Evolutionary conservation across 169 alveolate species (phyloP).

Genomic region (Theileria luwenshuni): DNA sequence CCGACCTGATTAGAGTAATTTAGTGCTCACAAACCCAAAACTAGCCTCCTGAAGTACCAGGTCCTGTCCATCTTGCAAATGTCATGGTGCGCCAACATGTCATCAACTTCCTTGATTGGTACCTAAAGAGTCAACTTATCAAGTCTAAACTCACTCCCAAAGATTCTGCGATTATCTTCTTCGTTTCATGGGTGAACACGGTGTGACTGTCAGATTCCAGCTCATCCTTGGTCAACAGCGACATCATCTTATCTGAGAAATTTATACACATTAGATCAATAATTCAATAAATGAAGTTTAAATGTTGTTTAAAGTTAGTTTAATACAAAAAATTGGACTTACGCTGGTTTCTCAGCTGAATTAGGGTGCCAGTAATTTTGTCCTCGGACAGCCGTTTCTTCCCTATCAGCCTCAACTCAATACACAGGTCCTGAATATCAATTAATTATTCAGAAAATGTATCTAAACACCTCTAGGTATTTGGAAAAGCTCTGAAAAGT

Average conservation of each 20-base stretch:
- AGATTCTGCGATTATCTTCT: conserved; percentile 67
- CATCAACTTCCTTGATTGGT: conserved; percentile 73
- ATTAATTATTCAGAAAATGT: background rate
- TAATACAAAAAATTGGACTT: no score
- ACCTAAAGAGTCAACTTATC: conserved; percentile 15
- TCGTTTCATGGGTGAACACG: conserved; percentile 72
- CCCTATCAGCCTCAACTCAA: conserved; percentile 50
- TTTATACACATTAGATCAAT: no score
- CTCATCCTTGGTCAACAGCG: conserved; percentile 70
- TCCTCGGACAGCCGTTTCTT: conserved; percentile 60
- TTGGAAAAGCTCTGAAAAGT: conserved; percentile 56
- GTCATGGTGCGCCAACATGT: conserved; percentile 72
- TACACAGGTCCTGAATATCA: conserved; percentile 41
- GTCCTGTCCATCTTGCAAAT: conserved; percentile 76
- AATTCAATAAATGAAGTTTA: no score
- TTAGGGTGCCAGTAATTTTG: conserved; percentile 47
- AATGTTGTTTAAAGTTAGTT: no score
- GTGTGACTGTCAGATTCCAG: conserved; percentile 69
- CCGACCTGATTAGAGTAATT: conserved; percentile 16
- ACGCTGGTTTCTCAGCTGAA: conserved; percentile 59
- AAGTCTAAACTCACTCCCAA: conserved; percentile 7
- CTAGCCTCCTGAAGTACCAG: conserved; percentile 74
- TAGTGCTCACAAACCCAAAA: conserved; percentile 36
- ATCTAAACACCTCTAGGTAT: conserved; percentile 37
- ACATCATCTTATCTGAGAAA: conserved; percentile 67